A percentile compares a stretch with the other conserved stretches of the same genome.
Conservation (phyloP, 805 yeast species). For the Wilhelminamyces savonicus region DNA sequence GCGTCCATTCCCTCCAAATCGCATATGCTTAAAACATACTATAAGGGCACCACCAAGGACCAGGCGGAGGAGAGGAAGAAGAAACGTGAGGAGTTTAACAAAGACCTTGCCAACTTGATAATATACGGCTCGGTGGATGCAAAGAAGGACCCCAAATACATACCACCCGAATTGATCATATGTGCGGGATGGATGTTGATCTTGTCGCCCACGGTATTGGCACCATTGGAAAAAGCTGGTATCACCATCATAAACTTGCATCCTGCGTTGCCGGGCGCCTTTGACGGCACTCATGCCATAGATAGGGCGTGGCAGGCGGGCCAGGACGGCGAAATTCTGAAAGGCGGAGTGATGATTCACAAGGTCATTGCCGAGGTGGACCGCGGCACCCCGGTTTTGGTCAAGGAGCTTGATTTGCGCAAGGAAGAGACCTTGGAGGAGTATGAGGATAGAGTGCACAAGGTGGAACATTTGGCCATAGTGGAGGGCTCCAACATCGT, state of each 20-base stretch:
- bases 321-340: conserved; percentile 66
- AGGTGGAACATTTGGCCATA: conserved; percentile 81
- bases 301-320: conserved; percentile 96
- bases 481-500: conserved; percentile 83
- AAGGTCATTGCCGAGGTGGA: conserved; percentile 95
- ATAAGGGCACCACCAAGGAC: conserved; percentile 67
- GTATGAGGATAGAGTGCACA: conserved; percentile 80
- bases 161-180: conserved; percentile 76
- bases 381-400: conserved; percentile 82
- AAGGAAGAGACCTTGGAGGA: conserved; percentile 72
- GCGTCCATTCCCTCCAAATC: conserved; percentile 65
- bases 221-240: conserved; percentile 51
- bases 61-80: conserved; percentile 48
- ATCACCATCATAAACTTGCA: conserved; percentile 88
- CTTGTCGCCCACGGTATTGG: conserved; percentile 68
- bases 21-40: conserved; percentile 69
- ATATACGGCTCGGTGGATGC: conserved; percentile 41
- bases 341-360: conserved; percentile 96
- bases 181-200: conserved; percentile 99
- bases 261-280: conserved; percentile 95
- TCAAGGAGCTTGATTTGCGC: conserved; percentile 65
- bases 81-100: conserved; percentile 69
- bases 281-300: conserved; percentile 96
- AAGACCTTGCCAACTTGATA: conserved; percentile 68
- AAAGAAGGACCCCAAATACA: conserved; percentile 19